Evolutionary conservation across 2,329 filamentous ascomycete genomes (phyloP).

Genomic region (Trichophyton verrucosum): DNA sequence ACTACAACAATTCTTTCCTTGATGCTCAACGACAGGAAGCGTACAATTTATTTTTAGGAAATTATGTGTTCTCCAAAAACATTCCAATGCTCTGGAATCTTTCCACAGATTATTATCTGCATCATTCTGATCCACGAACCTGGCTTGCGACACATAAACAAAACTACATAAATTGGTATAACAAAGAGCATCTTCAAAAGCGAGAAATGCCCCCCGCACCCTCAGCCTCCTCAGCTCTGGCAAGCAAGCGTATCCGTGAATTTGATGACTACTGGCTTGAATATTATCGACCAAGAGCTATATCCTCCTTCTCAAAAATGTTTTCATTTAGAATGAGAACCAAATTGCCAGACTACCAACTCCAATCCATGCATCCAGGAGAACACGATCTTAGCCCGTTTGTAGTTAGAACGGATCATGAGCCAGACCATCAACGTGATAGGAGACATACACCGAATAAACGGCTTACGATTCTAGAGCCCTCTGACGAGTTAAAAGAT

Average conservation of each 20-base stretch:
- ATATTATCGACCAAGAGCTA: constrained; percentile 77
- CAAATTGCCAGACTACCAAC: constrained; percentile 68
- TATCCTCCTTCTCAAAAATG: constrained; percentile 85
- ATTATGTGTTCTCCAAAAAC: constrained; percentile 77
- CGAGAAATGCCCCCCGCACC: constrained; percentile 43
- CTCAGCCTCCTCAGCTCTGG: constrained; percentile 13
- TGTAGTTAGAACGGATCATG: constrained; percentile 50
- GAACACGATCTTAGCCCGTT: constrained; percentile 83
- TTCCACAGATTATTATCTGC: constrained; percentile 86
- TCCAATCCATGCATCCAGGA: constrained; percentile 55
- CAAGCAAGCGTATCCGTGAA: constrained; percentile 34
- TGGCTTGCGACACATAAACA: constrained; percentile 53
- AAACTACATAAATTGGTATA: constrained; percentile 86
- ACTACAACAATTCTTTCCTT: constrained; percentile 97
- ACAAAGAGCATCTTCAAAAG: constrained; percentile 55
- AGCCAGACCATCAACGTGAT: constrained; percentile 46
- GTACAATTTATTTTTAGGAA: constrained; percentile 92
- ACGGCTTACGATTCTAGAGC: constrained; percentile 57
- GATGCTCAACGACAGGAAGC: constrained; percentile 97
- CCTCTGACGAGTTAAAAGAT: constrained; percentile 36
- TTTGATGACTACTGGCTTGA: constrained; percentile 97
- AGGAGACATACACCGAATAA: constrained; percentile 48
- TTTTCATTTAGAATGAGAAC: constrained; percentile 89
- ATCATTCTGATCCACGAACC: constrained; percentile 69
- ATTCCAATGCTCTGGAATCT: constrained; percentile 97